A percentile compares a stretch with the other conserved stretches of the same genome.
Evolutionary conservation across 208 protist species (phyloP).

Genomic region (Leishmania braziliensis): DNA sequence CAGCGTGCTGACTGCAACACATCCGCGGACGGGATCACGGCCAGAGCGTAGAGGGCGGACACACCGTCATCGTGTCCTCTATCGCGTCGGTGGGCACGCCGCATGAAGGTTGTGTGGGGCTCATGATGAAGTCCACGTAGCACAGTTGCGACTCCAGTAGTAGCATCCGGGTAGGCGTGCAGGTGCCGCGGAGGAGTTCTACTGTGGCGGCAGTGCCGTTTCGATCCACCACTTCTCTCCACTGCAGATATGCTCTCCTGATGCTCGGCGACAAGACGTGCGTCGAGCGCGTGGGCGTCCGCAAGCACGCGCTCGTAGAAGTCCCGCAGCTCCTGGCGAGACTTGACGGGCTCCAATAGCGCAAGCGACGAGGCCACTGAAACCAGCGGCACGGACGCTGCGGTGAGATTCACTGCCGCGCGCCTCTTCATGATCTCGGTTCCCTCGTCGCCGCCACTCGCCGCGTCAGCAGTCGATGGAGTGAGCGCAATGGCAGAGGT

Average conservation of each 20-base stretch:
- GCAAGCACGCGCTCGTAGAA: constrained; percentile 17
- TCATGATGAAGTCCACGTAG: neutral
- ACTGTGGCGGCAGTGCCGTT: neutral
- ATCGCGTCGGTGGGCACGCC: neutral
- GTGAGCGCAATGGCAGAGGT: neutral
- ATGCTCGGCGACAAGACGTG: constrained; percentile 17
- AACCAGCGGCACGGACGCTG: neutral
- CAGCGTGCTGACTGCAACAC: constrained; percentile 23
- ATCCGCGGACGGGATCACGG: constrained; percentile 11
- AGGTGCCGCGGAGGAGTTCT: neutral
- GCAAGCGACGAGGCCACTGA: constrained; percentile 2
- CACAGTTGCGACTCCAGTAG: constrained; percentile 6
- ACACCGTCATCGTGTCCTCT: neutral
- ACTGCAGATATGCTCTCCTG: neutral
- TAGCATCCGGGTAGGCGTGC: neutral
- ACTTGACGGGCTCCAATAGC: constrained; percentile 11
- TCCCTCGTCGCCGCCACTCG: neutral
- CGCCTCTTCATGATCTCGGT: neutral
- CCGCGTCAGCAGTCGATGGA: neutral
- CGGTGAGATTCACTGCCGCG: neutral
- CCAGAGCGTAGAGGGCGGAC: constrained; percentile 12
- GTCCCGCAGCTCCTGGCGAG: constrained; percentile 23
- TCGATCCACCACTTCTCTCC: neutral
- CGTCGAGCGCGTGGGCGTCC: constrained; percentile 15
- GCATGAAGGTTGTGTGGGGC: neutral